phyloP scores from a whole-genome alignment of 2,329 filamentous ascomycete species.

The Aspergillus pseudonomiae region DNA sequence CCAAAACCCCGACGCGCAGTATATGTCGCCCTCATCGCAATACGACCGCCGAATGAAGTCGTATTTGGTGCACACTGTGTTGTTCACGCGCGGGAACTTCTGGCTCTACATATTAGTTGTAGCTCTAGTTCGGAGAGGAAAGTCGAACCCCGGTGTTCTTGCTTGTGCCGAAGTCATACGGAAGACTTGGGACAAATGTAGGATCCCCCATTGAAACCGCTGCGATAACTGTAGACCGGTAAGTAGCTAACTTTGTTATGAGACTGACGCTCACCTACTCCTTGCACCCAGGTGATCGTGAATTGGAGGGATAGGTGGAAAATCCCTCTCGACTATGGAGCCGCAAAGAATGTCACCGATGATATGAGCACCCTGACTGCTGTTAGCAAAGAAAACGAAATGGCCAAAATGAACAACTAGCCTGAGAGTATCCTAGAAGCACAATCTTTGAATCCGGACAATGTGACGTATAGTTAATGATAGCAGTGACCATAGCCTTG shows the following conservation, averaged over 20 bases:
- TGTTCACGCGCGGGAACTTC: neutral
- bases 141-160: neutral
- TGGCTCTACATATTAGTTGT: neutral
- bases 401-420: no score
- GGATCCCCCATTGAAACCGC: constrained; percentile 2
- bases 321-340: neutral
- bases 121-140: neutral
- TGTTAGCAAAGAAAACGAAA: neutral
- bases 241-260: neutral
- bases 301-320: neutral
- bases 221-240: neutral
- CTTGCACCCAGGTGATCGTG: neutral
- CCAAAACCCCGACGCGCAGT: neutral
- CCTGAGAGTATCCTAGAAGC: neutral
- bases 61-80: neutral
- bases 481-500: neutral
- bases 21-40: neutral
- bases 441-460: neutral
- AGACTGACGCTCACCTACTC: neutral
- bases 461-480: neutral
- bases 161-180: neutral
- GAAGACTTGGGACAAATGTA: neutral
- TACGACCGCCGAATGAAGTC: neutral
- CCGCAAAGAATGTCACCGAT: neutral
- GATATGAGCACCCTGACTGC: neutral